Base-by-base conservation (phyloP, 1,139 yeast species). In the Debaryomyces sp. region DNA sequence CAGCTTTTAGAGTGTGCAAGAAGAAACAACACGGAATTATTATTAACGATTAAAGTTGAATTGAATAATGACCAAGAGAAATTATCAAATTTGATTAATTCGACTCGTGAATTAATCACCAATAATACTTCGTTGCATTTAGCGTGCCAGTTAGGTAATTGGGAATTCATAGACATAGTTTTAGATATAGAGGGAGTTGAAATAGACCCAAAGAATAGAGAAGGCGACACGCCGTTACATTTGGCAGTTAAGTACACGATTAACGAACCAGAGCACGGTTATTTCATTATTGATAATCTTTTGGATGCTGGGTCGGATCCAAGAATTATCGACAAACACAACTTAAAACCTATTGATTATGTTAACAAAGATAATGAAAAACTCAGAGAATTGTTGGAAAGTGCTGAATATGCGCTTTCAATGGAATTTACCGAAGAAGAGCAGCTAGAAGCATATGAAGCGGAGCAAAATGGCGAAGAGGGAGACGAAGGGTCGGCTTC, bases 301-400 rank as follows among this genome's bases (percentile, higher is more conserved):
- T 75, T 94, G 51, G 97, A 92, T 60, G 97, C 96, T 32, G 99
- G 98, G 2, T 85, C 96, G 1, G 96, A 92, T 67, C 91, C 96
- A n/a, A 57, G 77, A 47, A 66, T 73, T 35, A 58, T 60, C 24
- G 78, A 76, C 54, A 62, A 56, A 30, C 64, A 62, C 51, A 58
- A 87, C 26, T 80, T 86, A 60, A 86, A 80, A 59, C 96, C 99
- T 10, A 75, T 87, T 40, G 90, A 89, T 58, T 74, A 91, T 54
- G 86, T 84, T 10, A 73, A 67, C 27, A 72, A 75, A 12, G 80
- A 82, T 44, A 78, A 80, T 38, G 77, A 73, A 18, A 68, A 73
- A 56, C 74, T 92, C 57, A 72, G 73, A 44, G 84, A 84, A 54
- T 70, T 84, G 41, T 77, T 92, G 56, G 89, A 89, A 59, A 83